Conservation (phyloP, 2,329 filamentous ascomycete genomes). For the Pseudogymnoascus sp. region DNA sequence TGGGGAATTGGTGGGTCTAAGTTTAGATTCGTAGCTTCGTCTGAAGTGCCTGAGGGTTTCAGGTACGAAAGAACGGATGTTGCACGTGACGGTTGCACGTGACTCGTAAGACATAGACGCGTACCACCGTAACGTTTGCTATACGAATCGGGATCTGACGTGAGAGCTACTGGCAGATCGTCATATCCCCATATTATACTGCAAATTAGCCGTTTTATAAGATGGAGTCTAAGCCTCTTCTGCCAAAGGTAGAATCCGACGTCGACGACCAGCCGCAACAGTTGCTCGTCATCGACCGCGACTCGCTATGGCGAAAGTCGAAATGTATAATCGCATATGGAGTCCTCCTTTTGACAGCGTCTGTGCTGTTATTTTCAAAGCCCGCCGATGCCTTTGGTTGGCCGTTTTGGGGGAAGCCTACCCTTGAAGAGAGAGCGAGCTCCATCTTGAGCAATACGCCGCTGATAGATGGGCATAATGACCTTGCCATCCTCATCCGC, state of each 20-base stretch:
- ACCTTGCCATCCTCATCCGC: constrained; percentile 69
- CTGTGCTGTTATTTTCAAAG: constrained; percentile 12
- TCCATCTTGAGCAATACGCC: constrained; percentile 37
- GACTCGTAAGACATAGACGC: background rate
- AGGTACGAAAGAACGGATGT: background rate
- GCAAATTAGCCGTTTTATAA: background rate
- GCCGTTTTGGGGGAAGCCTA: constrained; percentile 13
- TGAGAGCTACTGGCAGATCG: background rate
- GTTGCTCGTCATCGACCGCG: constrained; percentile 8
- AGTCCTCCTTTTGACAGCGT: constrained; percentile 14
- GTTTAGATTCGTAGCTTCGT: background rate
- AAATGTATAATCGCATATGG: constrained; percentile 11
- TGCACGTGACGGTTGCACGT: background rate
- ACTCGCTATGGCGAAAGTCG: background rate
- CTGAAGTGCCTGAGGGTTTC: background rate
- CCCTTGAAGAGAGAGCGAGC: constrained; percentile 30
- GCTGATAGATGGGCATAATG: constrained; percentile 78
- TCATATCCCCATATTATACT: background rate
- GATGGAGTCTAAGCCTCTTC: constrained; percentile 3
- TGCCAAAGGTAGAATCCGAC: background rate
- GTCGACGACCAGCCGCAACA: background rate
- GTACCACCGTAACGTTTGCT: background rate
- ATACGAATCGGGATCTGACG: background rate
- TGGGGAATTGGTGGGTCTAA: background rate
- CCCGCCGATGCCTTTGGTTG: constrained; percentile 5